Base-by-base conservation (phyloP, 768 basidiomycete genomes). In the Podaxis carcinomalis region DNA sequence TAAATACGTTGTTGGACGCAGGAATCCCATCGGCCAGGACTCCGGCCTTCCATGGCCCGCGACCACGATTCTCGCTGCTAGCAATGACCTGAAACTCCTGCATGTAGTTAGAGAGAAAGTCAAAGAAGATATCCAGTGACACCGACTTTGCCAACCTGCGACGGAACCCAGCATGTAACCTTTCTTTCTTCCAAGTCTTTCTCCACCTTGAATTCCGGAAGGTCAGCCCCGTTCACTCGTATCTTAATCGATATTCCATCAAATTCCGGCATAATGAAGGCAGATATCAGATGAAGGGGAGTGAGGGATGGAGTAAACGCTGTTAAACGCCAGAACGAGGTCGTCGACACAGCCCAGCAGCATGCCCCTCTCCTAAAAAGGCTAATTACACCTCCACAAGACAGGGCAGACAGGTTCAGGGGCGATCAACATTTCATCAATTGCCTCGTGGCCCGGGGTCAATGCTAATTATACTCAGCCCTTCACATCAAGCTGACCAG, bases 141-240 rank as follows among this genome's bases (percentile, higher is more conserved):
- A 23, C 2, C 32, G 7, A 71, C 71, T 61, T 71, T 70, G 25
- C 63, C 64, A 6, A 64, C 56, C 56, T 70, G 65, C 10, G 71
- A 72, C 5, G 69, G 65, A 36, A 75, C 68, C 72, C 72, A 75
- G 55, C 72, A 73, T 7, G 68, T 65, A 0, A 63, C 66, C 54
- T 64, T 39, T 23, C 35, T 65, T 5, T 19, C 13, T 6, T 6
- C 44, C 42, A 44, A 16, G 27, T 56, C 55, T 13, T 28, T 56
- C 27, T 56, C 42, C 14, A 56, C 55, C 27, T 10, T 5, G 5
- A 46, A 56, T 36, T 56, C 55, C 9, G 55, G 39, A 40, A 16
- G 14, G 3, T 40, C 16, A n/a, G 3, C 39, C 11, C 39, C 39
- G 4, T 40, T 40, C 39, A 40, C 39, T 10, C 16, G 39, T 40